Base-by-base conservation (phyloP, 2,329 filamentous ascomycete genomes). In the Sarocladium brachiariae region DNA sequence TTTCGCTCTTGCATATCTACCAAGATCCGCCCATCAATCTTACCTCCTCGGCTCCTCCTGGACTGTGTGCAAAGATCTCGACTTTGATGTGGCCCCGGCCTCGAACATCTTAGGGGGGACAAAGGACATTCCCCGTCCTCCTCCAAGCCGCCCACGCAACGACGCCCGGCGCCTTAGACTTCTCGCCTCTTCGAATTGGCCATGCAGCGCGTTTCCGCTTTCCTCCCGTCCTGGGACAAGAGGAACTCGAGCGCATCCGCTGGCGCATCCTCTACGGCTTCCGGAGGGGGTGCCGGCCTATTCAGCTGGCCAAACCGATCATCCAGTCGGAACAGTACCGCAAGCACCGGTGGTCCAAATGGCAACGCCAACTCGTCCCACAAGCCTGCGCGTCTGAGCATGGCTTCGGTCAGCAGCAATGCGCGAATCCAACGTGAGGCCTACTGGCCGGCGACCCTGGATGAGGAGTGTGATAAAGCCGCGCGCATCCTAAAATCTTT, bases 391-490 rank as follows among this genome's bases (percentile, higher is more conserved):
- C 18, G 21, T 8, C 46, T 49, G 16, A 49, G 46, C 31, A 49
- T 37, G 19, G 46, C 46, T 25, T 49, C 46, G 10, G 33, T 37
- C 46, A 37, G 25, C 27, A 31, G 46, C 11, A 35, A 24, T 49
- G 19, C 46, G 30, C 61, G 61, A 23, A 59, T 69, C 24, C 64
- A 69, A 43, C 61, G 65, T 25, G 88, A 95, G 65, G 83, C 86
- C 21, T 92, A 92, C 61, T 93, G 87, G 87, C 89, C 89, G 2
- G 86, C 87, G 27, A 86, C 84, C 1, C 74, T 96, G 49, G 91
- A 96, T 64, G 85, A 86, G 58, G 91, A 96, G 73, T 87, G 86
- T 67, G 89, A 96, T 69, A 96, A 96, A 71, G 88, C 90, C 43
- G 89, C 90, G 53, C 78, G 89, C 51, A 96, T 96, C 54, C 69